phyloP scores from a whole-genome alignment of 2,329 filamentous ascomycete species.

The Ophiostoma sp. region DNA sequence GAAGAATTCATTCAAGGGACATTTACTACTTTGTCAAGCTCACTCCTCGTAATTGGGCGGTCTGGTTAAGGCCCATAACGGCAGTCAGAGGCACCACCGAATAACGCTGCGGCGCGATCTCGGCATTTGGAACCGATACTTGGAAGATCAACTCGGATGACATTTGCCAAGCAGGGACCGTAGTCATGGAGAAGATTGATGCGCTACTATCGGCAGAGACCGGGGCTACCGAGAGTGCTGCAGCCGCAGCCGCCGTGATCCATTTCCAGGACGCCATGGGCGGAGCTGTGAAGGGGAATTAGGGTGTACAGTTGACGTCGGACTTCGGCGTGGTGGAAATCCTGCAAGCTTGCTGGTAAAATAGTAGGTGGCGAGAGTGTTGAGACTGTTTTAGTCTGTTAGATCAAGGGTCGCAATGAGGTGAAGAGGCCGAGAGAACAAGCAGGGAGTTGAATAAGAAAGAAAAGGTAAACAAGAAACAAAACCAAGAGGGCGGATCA shows the following conservation, averaged over 20 bases:
- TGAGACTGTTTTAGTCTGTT: not conserved
- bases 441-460: not conserved
- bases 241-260: constrained; percentile 32
- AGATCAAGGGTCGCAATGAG: not conserved
- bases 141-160: constrained; percentile 41
- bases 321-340: not conserved
- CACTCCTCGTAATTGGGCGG: constrained; percentile 37
- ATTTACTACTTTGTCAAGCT: constrained; percentile 24
- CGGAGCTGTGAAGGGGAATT: not conserved
- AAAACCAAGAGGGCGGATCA: not conserved
- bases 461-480: not conserved
- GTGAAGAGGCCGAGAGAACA: not conserved
- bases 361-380: not conserved
- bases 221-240: not conserved
- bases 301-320: not conserved
- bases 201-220: constrained; percentile 34
- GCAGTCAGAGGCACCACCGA: constrained; percentile 44
- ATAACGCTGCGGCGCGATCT: constrained; percentile 35
- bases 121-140: constrained; percentile 32
- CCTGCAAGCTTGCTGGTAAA: not conserved
- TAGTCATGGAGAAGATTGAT: constrained; percentile 31
- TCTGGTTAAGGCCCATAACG: constrained; percentile 41
- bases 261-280: constrained; percentile 35
- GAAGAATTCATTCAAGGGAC: not conserved
- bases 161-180: constrained; percentile 39